phyloP scores from a whole-genome alignment of 2,329 filamentous ascomycete species.

The Fusarium equiseti region DNA sequence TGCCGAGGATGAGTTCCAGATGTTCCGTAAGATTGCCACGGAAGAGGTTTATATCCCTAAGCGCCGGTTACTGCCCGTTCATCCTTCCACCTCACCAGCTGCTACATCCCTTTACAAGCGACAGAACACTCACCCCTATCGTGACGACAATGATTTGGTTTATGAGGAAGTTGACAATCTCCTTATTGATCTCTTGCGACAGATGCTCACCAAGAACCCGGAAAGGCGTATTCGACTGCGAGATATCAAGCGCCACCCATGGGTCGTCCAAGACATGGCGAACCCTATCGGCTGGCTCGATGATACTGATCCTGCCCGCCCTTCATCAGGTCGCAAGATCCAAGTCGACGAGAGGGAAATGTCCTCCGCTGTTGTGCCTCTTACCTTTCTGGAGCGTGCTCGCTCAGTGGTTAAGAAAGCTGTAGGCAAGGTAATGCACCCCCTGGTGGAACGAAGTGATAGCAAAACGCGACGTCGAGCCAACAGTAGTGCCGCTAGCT shows the following conservation, averaged over 20 bases:
- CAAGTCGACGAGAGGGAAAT: conserved; percentile 93
- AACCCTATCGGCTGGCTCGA: conserved; percentile 89
- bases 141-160: conserved; percentile 80
- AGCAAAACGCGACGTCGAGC: conserved; percentile 67
- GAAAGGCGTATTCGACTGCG: conserved; percentile 87
- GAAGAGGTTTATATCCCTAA: conserved; percentile 91
- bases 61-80: conserved; percentile 81
- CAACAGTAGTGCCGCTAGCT: conserved; percentile 74
- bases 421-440: conserved; percentile 72
- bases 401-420: conserved; percentile 80
- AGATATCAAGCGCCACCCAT: conserved; percentile 94
- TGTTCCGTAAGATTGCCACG: conserved; percentile 92
- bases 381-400: conserved; percentile 87
- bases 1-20: conserved; percentile 89
- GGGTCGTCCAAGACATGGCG: conserved; percentile 83
- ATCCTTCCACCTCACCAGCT: conserved; percentile 68
- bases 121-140: conserved; percentile 73
- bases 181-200: conserved; percentile 80
- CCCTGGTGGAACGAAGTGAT: conserved; percentile 69
- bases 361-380: conserved; percentile 87
- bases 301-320: conserved; percentile 86
- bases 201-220: conserved; percentile 90
- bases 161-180: conserved; percentile 89
- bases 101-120: conserved; percentile 68
- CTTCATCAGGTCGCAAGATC: conserved; percentile 84